phyloP scores from a whole-genome alignment of 2,329 filamentous ascomycete genomes.

The Westerdykella ornata region DNA sequence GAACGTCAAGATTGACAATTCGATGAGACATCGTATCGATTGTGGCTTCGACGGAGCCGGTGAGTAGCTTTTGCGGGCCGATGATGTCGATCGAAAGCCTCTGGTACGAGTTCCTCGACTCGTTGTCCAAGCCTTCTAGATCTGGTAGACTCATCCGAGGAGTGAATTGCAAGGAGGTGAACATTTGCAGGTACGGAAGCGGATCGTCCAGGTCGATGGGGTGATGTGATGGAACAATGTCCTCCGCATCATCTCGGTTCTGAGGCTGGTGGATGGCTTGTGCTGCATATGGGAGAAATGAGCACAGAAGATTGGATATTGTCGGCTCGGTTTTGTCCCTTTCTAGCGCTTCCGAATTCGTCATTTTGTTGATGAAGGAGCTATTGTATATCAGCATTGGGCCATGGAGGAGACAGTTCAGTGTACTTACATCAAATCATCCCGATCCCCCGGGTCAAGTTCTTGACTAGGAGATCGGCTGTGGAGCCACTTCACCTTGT shows the following conservation, averaged over 20 bases:
- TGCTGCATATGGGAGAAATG: slow-evolving; percentile 36
- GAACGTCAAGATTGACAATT: slow-evolving; percentile 51
- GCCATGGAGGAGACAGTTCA: neutral
- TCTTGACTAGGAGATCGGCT: slow-evolving; percentile 10
- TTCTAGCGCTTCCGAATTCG: slow-evolving; percentile 5
- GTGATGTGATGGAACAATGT: slow-evolving; percentile 55
- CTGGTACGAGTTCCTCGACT: slow-evolving; percentile 16
- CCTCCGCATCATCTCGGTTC: slow-evolving; percentile 18
- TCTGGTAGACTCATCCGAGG: slow-evolving; percentile 42
- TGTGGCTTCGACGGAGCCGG: slow-evolving; percentile 51
- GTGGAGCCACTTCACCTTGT: slow-evolving; percentile 24
- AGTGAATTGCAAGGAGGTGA: slow-evolving; percentile 60
- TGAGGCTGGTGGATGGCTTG: slow-evolving; percentile 21
- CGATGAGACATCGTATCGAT: slow-evolving; percentile 41
- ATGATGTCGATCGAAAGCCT: slow-evolving; percentile 51
- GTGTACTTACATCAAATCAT: slow-evolving; percentile 20
- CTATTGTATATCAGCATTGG: slow-evolving; percentile 12
- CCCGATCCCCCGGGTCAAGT: slow-evolving; percentile 16
- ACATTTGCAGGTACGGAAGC: slow-evolving; percentile 62
- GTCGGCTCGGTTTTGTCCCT: slow-evolving; percentile 17
- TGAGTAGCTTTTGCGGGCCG: slow-evolving; percentile 50
- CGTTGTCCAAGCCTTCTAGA: slow-evolving; percentile 5
- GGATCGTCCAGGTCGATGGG: slow-evolving; percentile 58
- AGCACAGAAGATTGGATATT: slow-evolving; percentile 33
- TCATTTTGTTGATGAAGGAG: slow-evolving; percentile 20